These are phyloP conservation scores for Cystofilobasidium capitatum DNA, from an alignment of 768 basidiomycete genomes.

Conservation along the genomic window DNA sequence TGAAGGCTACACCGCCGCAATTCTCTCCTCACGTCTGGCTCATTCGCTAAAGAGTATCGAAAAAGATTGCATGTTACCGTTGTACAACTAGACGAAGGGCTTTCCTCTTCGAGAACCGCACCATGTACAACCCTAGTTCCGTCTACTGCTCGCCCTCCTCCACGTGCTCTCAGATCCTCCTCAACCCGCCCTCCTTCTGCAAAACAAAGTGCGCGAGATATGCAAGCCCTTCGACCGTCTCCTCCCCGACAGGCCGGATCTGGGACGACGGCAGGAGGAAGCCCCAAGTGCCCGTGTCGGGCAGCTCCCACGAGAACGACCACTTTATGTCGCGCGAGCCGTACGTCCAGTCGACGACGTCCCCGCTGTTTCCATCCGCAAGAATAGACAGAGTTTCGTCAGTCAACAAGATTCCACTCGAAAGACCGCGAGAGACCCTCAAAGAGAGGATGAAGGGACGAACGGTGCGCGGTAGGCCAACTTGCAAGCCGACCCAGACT, in stretches of 20 bases:
- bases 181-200: constrained; percentile 1
- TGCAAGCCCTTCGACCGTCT: constrained; percentile 55
- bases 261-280: not conserved
- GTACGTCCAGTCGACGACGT: constrained; percentile 57
- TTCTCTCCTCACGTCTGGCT: too few relatives aligned
- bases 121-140: too few relatives aligned
- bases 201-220: constrained; percentile 60
- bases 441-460: too few relatives aligned
- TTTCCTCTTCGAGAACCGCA: too few relatives aligned
- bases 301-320: constrained; percentile 54
- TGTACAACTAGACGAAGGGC: too few relatives aligned
- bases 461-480: constrained; percentile 33
- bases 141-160: too few relatives aligned
- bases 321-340: constrained; percentile 51
- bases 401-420: not conserved
- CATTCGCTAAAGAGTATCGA: too few relatives aligned
- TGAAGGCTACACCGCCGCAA: too few relatives aligned
- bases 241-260: constrained; percentile 63
- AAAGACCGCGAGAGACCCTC: not conserved
- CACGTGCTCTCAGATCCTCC: not conserved
- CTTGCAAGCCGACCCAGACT: constrained; percentile 44
- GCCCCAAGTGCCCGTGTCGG: constrained; percentile 51
- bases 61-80: too few relatives aligned
- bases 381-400: not conserved
- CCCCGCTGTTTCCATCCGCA: constrained; percentile 42